Base-by-base conservation (phyloP, 305 asterid species). In the Petunia hybrid region DNA sequence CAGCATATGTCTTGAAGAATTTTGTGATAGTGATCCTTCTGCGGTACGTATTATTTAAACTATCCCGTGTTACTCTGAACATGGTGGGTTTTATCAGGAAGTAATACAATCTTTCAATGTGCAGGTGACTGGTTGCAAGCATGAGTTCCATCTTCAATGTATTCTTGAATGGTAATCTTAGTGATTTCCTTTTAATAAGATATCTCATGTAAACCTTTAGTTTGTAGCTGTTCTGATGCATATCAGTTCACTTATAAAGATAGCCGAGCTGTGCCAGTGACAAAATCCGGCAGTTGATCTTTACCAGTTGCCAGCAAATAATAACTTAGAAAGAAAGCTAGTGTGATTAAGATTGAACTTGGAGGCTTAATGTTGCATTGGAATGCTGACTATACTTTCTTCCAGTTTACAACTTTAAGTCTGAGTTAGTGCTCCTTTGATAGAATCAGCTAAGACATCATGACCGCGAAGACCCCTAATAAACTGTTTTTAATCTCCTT, bases 41-140 rank as follows among this genome's bases (percentile, higher is more conserved):
- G 85, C 95, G 4, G 98, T 95, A 81, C 65, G 93, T 83, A 45
- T 41, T 56, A 53, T 46, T 46, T 45, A 66, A 41, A 80, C n/a
- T 57, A 14, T 8, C 45, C 0, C 9, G 57, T 62, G 45, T 35
- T 9, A 39, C 5, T 4, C 1, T 22, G 13, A 12, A 48, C 3
- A 3, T 12, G 36, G 51, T 65, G 31, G 13, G 78, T 8, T 73
- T 73, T 22, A 36, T 3, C 10, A 0, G 35, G 13, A 45, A 79
- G 43, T 80, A 66, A 80, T 68, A 67, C 46, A 43, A 73, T 40
- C 87, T 77, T 85, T 77, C 78, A 45, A 35, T 12, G 40, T 83
- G 83, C 91, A 94, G 98, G 88, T 93, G 88, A 94, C 98, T 56
- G 88, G 84, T 87, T 94, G 98, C 92, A 92, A 91, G 89, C 98